Base-by-base conservation (phyloP, 1,284 basidiomycete species). In the Naganishia sp. region DNA sequence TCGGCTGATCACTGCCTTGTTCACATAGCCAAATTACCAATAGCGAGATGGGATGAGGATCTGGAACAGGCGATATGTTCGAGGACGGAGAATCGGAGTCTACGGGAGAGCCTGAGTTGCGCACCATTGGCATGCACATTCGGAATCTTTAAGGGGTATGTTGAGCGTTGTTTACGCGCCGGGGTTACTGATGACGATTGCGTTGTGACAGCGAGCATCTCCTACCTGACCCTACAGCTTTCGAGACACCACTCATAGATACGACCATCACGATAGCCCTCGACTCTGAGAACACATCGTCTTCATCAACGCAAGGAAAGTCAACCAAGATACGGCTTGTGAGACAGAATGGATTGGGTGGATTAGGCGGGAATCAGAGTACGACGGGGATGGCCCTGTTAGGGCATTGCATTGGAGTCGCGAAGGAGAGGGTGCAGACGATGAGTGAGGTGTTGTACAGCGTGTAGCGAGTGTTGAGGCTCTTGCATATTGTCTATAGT, bases 201-300 rank as follows among this genome's bases (percentile, higher is more conserved):
- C 16, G 11, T 13, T 61, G n/a, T 36, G 39, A 23, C 70, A 88
- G 87, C 63, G 85, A 85, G 44, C 83, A 87, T 53, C 78, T 94
- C 15, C 81, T 97, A 1, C 83, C 88, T 0, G 94, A 97, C 78
- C 90, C 92, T 1, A 89, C 90, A 0, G 84, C 92, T 0, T 96
- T 96, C 77, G 94, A 98, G 79, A 50, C 57, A 5, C 53, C 68
- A 28, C 56, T 67, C 6, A 60, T 59, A 49, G 48, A 57, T 13
- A 68, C 66, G 1, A 68, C 64, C 16, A 65, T 67, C 15, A 64
- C 68, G 5, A 65, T 67, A 46, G 61, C 68, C 2, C 57, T 65
- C 4, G 57, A 67, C 25, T 50, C 57, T 23, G 31, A 42, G 6
- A 56, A 59, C 25, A 18, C 59, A 21, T 23, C 31, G 36, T 39